Percentiles rank a stretch among this genome's conserved stretches.
Conservation (phyloP, 306 rosid species). For the Fagus sylvatica region DNA sequence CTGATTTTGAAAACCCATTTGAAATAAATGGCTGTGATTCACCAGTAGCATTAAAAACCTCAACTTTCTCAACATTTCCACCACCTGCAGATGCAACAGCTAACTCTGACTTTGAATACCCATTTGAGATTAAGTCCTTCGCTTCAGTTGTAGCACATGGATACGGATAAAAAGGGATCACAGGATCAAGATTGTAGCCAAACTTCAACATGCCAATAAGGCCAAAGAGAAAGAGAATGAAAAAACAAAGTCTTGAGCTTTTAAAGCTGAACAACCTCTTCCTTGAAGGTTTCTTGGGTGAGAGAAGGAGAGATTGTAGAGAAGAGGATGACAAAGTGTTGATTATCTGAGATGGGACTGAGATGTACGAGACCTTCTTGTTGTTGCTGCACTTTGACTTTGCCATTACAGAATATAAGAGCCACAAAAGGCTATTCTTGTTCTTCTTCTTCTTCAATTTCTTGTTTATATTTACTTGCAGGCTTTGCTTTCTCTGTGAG, state of each 20-base stretch:
- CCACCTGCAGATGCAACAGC: slow-evolving; percentile 12
- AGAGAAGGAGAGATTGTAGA: slow-evolving; percentile 70
- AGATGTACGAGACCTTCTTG: slow-evolving; percentile 69
- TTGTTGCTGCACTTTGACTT: slow-evolving; percentile 58
- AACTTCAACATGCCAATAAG: slow-evolving; percentile 65
- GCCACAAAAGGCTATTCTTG: background rate
- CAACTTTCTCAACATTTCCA: slow-evolving; percentile 25
- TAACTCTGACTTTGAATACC: slow-evolving; percentile 28
- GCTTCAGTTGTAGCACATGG: slow-evolving; percentile 52
- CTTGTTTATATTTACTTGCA: background rate
- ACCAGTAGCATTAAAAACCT: slow-evolving; percentile 4
- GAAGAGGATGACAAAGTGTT: slow-evolving; percentile 84
- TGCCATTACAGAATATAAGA: slow-evolving; percentile 46
- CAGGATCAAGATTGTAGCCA: slow-evolving; percentile 39
- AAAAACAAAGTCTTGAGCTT: slow-evolving; percentile 53
- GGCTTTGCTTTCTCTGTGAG: slow-evolving; percentile 6
- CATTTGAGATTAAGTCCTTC: slow-evolving; percentile 31
- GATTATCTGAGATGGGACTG: slow-evolving; percentile 95
- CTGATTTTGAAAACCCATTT: slow-evolving; percentile 36
- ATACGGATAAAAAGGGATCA: slow-evolving; percentile 42
- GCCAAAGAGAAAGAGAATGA: slow-evolving; percentile 56
- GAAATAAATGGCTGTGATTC: slow-evolving; percentile 25
- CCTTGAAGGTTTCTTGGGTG: slow-evolving; percentile 79
- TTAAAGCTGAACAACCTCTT: slow-evolving; percentile 31
- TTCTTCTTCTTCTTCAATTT: background rate